Conservation (phyloP, 495 filamentous ascomycete genomes). For the Acidiella bohemica region DNA sequence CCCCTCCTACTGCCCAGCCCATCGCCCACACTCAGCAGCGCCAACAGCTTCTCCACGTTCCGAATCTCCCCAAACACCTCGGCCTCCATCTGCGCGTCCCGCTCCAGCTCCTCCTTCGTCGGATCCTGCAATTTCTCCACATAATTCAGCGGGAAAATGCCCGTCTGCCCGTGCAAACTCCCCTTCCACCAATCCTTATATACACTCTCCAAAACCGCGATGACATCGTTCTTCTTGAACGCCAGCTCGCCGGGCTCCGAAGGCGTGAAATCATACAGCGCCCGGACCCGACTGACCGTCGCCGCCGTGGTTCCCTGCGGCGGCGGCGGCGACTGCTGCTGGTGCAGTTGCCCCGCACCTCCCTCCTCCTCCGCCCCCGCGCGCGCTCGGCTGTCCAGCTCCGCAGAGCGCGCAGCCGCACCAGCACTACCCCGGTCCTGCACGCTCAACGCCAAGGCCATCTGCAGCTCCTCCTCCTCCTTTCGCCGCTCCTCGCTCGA, state of each 20-base stretch:
- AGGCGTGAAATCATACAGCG: constrained; percentile 89
- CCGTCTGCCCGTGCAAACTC: constrained; percentile 81
- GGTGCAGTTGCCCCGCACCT: too few relatives aligned
- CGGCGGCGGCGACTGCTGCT: background rate
- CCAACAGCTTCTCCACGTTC: constrained; percentile 94
- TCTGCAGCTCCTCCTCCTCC: constrained; percentile 94
- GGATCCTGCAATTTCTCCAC: constrained; percentile 95
- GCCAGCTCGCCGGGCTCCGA: constrained; percentile 89
- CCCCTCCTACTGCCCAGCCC: constrained; percentile 19
- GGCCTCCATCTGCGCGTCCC: constrained; percentile 91
- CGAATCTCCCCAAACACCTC: constrained; percentile 98
- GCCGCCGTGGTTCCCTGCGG: constrained; percentile 78
- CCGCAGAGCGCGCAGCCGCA: too few relatives aligned
- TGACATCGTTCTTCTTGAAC: constrained; percentile 93
- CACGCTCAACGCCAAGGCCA: constrained; percentile 82
- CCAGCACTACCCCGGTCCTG: too few relatives aligned
- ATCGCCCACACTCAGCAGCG: constrained; percentile 75
- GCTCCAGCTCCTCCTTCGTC: constrained; percentile 83
- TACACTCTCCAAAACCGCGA: constrained; percentile 91
- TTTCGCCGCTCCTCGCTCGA: constrained; percentile 83
- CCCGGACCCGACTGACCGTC: constrained; percentile 86
- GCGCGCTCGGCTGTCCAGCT: too few relatives aligned
- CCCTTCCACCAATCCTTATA: constrained; percentile 99
- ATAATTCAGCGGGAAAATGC: constrained; percentile 97
- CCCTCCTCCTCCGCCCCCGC: too few relatives aligned